Evolutionary conservation across 306 rosid genomes (phyloP).

Genomic region (Acacia melanoxylon): DNA sequence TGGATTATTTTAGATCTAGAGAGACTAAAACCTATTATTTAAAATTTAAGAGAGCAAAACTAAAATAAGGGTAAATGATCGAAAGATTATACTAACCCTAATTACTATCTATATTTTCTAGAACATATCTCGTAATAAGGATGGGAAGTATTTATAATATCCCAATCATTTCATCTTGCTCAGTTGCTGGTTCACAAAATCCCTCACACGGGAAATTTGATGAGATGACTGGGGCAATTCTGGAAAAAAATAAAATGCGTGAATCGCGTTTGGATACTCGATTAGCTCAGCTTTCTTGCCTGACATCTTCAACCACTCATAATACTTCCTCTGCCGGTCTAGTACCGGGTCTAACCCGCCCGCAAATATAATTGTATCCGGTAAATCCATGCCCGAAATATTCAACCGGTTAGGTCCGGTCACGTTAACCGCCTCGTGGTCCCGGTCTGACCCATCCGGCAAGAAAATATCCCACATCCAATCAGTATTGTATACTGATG

Average conservation of each 20-base stretch:
- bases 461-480: slow-evolving; percentile 51
- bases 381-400: slow-evolving; percentile 39
- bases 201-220: slow-evolving; percentile 28
- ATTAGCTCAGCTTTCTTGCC: background rate
- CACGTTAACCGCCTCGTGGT: slow-evolving; percentile 43
- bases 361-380: slow-evolving; percentile 42
- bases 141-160: no score
- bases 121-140: no score
- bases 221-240: slow-evolving; percentile 34
- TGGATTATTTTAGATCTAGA: no score
- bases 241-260: background rate
- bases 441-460: slow-evolving; percentile 36
- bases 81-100: no score
- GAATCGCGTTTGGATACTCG: background rate
- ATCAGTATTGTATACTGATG: slow-evolving; percentile 35
- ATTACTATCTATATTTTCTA: no score
- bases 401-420: slow-evolving; percentile 42
- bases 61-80: no score
- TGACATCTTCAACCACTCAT: slow-evolving; percentile 37
- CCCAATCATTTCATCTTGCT: no score
- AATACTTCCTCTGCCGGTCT: slow-evolving; percentile 56
- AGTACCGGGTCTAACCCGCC: slow-evolving; percentile 57
- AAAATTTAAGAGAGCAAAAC: no score
- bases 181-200: slow-evolving; percentile 23
- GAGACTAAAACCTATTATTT: no score